These are phyloP conservation scores for Hymenoscyphus fructigenus DNA, from an alignment of 2,329 filamentous ascomycete species.

Conservation along the genomic window DNA sequence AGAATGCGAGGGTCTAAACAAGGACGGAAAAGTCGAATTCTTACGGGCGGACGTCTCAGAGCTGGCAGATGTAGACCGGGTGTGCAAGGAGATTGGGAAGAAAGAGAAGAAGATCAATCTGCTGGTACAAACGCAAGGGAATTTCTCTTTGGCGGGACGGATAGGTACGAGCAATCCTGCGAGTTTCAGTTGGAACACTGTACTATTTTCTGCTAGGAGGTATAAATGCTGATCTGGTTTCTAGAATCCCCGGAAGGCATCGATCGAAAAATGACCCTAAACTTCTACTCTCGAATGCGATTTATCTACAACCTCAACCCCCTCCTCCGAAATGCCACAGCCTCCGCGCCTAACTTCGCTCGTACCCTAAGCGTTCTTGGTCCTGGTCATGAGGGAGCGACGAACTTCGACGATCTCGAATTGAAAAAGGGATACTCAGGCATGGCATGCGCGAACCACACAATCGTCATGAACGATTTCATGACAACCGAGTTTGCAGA, in stretches of 20 bases:
- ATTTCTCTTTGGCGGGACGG: constrained; percentile 37
- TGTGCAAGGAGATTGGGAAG: constrained; percentile 49
- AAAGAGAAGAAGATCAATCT: constrained; percentile 55
- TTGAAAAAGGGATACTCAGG: constrained; percentile 28
- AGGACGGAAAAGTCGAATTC: constrained; percentile 47
- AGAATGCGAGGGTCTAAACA: constrained; percentile 45
- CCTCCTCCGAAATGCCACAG: constrained; percentile 40
- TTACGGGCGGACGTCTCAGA: constrained; percentile 47
- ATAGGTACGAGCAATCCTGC: constrained; percentile 21
- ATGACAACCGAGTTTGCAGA: constrained; percentile 50
- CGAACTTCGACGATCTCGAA: constrained; percentile 46
- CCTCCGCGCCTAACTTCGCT: constrained; percentile 44
- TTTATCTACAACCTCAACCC: constrained; percentile 59
- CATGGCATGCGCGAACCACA: constrained; percentile 26
- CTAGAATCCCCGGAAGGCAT: constrained; percentile 32
- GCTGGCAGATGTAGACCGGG: constrained; percentile 48
- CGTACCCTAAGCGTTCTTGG: constrained; percentile 57
- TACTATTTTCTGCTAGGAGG: not conserved
- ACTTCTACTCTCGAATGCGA: constrained; percentile 57
- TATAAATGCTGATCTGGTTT: not conserved
- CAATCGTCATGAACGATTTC: constrained; percentile 43
- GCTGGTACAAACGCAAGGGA: constrained; percentile 53
- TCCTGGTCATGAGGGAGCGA: constrained; percentile 50
- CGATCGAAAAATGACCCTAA: constrained; percentile 31
- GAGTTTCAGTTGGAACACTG: not conserved